Conservation (phyloP, 2,329 filamentous ascomycete genomes). For the Pestalotiopsis sp. region DNA sequence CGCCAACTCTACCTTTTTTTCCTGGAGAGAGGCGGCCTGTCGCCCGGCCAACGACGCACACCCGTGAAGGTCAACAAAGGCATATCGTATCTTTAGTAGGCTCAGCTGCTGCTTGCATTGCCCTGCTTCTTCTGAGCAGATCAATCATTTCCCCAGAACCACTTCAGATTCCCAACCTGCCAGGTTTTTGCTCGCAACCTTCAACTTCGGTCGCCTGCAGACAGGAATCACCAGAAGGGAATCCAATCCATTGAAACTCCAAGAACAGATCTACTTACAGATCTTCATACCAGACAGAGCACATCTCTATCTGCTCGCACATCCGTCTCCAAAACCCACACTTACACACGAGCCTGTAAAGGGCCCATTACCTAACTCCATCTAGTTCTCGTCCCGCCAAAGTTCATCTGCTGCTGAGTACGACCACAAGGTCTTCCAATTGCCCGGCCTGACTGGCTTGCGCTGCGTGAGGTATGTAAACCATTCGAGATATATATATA, state of each 20-base stretch:
- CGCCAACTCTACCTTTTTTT: neutral
- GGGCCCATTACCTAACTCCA: conserved; percentile 21
- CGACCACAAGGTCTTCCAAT: conserved; percentile 23
- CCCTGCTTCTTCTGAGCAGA: neutral
- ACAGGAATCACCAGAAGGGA: neutral
- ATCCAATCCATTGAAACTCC: neutral
- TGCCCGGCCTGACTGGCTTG: conserved; percentile 40
- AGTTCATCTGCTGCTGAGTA: conserved; percentile 36
- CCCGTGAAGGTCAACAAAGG: neutral
- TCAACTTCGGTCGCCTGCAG: neutral
- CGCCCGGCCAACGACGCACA: neutral
- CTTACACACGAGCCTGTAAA: conserved; percentile 14
- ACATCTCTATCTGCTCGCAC: neutral
- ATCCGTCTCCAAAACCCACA: conserved; percentile 3
- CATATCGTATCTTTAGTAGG: neutral
- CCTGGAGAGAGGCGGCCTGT: neutral
- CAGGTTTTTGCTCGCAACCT: neutral
- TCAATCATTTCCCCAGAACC: neutral
- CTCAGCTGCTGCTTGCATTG: neutral
- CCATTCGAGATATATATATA: neutral
- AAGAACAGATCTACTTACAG: no score
- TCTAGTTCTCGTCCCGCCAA: conserved; percentile 30
- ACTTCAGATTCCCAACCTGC: neutral
- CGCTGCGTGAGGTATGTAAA: conserved; percentile 36
- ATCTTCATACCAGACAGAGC: neutral